Evolutionary conservation across 768 basidiomycete species (phyloP).

Genomic region (Scleroderma bovista): DNA sequence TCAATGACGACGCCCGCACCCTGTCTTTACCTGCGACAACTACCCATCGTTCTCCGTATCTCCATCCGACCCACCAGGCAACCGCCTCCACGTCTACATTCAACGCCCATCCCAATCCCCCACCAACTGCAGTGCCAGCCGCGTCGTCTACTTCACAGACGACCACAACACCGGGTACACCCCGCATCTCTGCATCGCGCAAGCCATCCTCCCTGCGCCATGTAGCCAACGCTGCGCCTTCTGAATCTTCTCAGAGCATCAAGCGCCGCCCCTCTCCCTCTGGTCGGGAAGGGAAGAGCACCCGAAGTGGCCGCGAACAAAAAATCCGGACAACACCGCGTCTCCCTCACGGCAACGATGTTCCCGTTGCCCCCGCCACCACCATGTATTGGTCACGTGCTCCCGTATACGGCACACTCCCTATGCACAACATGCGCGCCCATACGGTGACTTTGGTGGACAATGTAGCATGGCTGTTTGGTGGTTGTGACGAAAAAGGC

Average conservation of each 20-base stretch:
- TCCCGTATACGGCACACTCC: constrained; percentile 67
- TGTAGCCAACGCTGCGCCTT: constrained; percentile 24
- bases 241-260: constrained; percentile 21
- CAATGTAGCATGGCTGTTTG: constrained; percentile 79
- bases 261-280: constrained; percentile 25
- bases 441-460: constrained; percentile 85
- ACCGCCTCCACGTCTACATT: constrained; percentile 19
- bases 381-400: constrained; percentile 85
- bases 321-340: constrained; percentile 48
- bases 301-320: constrained; percentile 18
- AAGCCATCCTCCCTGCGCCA: constrained; percentile 29
- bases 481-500: constrained; percentile 80
- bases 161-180: constrained; percentile 18
- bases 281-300: constrained; percentile 18
- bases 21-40: constrained; percentile 6
- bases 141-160: constrained; percentile 8
- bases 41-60: constrained; percentile 24
- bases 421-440: constrained; percentile 66
- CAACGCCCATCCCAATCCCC: neutral
- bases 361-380: constrained; percentile 58
- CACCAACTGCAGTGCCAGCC: neutral
- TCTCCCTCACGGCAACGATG: constrained; percentile 57
- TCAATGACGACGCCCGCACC: constrained; percentile 2
- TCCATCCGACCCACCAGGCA: constrained; percentile 20
- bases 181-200: constrained; percentile 20